Evolutionary conservation across 306 rosid species (phyloP).

Genomic region (Begonia loranthoides): DNA sequence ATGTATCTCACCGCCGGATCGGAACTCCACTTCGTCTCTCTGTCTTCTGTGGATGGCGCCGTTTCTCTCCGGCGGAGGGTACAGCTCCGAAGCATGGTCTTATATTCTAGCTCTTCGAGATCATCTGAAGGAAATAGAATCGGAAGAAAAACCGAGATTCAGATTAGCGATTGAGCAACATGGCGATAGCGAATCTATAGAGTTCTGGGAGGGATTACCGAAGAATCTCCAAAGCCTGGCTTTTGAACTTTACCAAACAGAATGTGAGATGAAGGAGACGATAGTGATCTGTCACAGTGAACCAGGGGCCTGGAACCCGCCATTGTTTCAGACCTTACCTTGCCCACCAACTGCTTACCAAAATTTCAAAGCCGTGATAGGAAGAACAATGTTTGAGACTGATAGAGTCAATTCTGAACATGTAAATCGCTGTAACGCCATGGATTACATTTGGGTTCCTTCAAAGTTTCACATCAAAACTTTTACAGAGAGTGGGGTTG

Average conservation of each 20-base stretch:
- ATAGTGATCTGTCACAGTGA: slow-evolving; percentile 77
- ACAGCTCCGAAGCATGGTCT: slow-evolving; percentile 82
- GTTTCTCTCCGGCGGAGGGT: slow-evolving; percentile 84
- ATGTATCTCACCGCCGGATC: slow-evolving; percentile 5
- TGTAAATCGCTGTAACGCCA: slow-evolving; percentile 39
- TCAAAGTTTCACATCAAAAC: slow-evolving; percentile 56
- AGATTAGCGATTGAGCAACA: slow-evolving; percentile 56
- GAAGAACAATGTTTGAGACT: slow-evolving; percentile 78
- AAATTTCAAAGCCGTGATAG: slow-evolving; percentile 58
- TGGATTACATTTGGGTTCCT: slow-evolving; percentile 92
- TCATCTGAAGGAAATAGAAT: slow-evolving; percentile 6
- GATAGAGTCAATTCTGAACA: slow-evolving; percentile 51
- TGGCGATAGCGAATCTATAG: slow-evolving; percentile 53
- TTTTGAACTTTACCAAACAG: slow-evolving; percentile 30
- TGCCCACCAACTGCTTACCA: slow-evolving; percentile 58
- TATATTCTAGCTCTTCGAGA: slow-evolving; percentile 46
- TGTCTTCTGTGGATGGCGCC: slow-evolving; percentile 89
- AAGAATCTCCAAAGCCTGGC: slow-evolving; percentile 29
- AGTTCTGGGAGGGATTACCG: slow-evolving; percentile 71
- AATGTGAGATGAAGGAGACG: slow-evolving; percentile 49
- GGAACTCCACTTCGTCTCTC: slow-evolving; percentile 13
- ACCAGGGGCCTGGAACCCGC: slow-evolving; percentile 89
- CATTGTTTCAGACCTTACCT: slow-evolving; percentile 51
- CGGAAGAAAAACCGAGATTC: slow-evolving; percentile 19
- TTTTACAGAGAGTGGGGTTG: slow-evolving; percentile 61